phyloP scores from a whole-genome alignment of 805 yeast species.

The Pichia ethanolica region DNA sequence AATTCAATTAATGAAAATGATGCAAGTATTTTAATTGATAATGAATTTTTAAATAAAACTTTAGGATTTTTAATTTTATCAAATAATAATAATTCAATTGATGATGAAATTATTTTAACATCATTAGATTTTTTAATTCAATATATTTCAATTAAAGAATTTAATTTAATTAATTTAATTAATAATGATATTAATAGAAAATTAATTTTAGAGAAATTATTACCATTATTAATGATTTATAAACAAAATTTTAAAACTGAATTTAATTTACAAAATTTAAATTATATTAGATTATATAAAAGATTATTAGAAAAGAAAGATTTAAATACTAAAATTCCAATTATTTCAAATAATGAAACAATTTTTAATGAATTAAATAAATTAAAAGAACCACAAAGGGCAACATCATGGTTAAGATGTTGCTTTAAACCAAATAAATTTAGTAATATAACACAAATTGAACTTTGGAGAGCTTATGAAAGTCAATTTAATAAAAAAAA shows the following conservation, averaged over 20 bases:
- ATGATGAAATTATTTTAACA: constrained; percentile 68
- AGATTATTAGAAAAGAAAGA: constrained; percentile 36
- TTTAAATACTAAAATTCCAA: constrained; percentile 10
- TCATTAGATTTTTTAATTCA: constrained; percentile 79
- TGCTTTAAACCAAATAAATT: constrained; percentile 71
- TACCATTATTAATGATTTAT: constrained; percentile 56
- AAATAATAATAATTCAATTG: constrained; percentile 26
- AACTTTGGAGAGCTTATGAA: constrained; percentile 93
- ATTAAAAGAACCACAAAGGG: constrained; percentile 80
- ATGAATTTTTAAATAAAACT: constrained; percentile 42
- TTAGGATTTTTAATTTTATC: constrained; percentile 50
- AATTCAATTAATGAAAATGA: constrained; percentile 21
- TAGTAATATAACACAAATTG: constrained; percentile 90
- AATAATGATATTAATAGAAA: constrained; percentile 40
- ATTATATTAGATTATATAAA: constrained; percentile 35
- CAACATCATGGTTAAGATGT: constrained; percentile 91
- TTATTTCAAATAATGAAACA: constrained; percentile 22
- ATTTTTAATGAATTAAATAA: constrained; percentile 54
- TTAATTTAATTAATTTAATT: constrained; percentile 50
- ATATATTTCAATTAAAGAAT: constrained; percentile 42
- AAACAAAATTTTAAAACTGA: constrained; percentile 34
- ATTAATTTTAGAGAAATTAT: constrained; percentile 45
- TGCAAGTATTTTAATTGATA: constrained; percentile 42
- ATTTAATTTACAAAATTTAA: constrained; percentile 27
- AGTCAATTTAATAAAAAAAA: constrained; percentile 65